A percentile compares a stretch with the other conserved stretches of the same genome.
These are phyloP conservation scores for Scleroderma citrinum DNA, from an alignment of 768 basidiomycete species.

Conservation along the genomic window DNA sequence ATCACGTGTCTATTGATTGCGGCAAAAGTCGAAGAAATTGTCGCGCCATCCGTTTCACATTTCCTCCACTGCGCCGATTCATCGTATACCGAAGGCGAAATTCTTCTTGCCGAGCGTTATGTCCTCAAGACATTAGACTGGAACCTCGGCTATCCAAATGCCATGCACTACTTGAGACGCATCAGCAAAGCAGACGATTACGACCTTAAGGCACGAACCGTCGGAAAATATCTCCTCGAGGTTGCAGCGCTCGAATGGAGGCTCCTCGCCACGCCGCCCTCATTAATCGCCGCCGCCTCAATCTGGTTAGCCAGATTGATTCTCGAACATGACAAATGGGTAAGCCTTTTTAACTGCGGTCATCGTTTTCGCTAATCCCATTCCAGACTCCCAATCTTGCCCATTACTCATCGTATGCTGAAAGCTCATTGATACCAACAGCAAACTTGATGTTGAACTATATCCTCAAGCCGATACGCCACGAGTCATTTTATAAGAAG, in stretches of 20 bases:
- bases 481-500: slow-evolving; percentile 83
- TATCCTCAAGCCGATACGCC: slow-evolving; percentile 62
- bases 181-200: slow-evolving; percentile 93
- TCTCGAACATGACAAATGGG: slow-evolving; percentile 83
- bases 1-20: slow-evolving; percentile 83
- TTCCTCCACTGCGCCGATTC: slow-evolving; percentile 77
- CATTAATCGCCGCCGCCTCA: slow-evolving; percentile 74
- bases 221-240: slow-evolving; percentile 90
- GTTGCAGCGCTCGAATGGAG: slow-evolving; percentile 76
- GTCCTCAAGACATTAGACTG: slow-evolving; percentile 82
- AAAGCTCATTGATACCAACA: slow-evolving; percentile 70
- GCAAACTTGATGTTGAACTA: slow-evolving; percentile 89
- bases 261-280: slow-evolving; percentile 70
- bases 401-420: slow-evolving; percentile 83
- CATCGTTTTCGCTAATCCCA: slow-evolving; percentile 9
- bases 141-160: slow-evolving; percentile 82
- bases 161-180: slow-evolving; percentile 82
- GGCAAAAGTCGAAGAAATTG: slow-evolving; percentile 89
- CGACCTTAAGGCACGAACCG: slow-evolving; percentile 76
- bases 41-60: slow-evolving; percentile 78
- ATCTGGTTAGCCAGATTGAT: slow-evolving; percentile 82
- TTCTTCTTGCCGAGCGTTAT: slow-evolving; percentile 85
- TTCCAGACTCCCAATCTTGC: slow-evolving; percentile 73
- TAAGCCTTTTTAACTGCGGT: slow-evolving; percentile 35
- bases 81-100: slow-evolving; percentile 70